Evolutionary conservation across 306 rosid species (phyloP), one percentile per base, ranked within the genome.

Genomic region (Argentina anserina): DNA sequence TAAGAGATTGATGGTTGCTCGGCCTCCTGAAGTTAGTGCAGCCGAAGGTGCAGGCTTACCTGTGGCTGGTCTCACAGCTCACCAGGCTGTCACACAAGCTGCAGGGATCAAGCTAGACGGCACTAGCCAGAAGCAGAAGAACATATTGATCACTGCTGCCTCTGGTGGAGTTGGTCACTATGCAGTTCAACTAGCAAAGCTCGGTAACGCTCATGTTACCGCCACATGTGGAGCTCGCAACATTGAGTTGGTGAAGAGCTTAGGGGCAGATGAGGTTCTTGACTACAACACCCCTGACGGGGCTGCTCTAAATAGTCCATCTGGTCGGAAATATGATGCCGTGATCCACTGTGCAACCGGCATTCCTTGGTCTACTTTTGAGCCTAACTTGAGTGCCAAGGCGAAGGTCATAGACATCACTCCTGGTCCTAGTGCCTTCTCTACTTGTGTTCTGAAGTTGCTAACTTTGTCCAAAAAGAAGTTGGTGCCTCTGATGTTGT

Each of bases 131-230:
- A 83, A 73, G 31, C 77, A 61, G 59, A 75, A 69, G 26, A 92
- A 90, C 79, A 69, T 92, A 59, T 74, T 92, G 79, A 14, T 92
- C 62, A 90, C 97, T 23, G 97, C 96, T 4, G 93, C 96, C 73
- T 89, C 89, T 9, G 97, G 97, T 6, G 97, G 97, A 39, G 93
- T 92, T 11, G 96, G 93, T 14, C 93, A 86, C 63, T 87, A 86
- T 36, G 93, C 93, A 2, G 86, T 92, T 67, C 97, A 92, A 74
- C 70, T 92, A 14, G 93, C 97, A 18, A 92, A 92, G 87, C 87
- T 92, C 0, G 92, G 89, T 29, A 92, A 92, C 76, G 67, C 91
- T 10, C 91, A 89, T 25, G 96, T 91, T 31, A 91, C 96, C 0
- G 92, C 93, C 64, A 91, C 93, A 0, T 92, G 97, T 50, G 93